A percentile compares a stretch with the other conserved stretches of the same genome.
Evolutionary conservation across 148 eudicot species (phyloP).

Genomic region (Cornus suecica): DNA sequence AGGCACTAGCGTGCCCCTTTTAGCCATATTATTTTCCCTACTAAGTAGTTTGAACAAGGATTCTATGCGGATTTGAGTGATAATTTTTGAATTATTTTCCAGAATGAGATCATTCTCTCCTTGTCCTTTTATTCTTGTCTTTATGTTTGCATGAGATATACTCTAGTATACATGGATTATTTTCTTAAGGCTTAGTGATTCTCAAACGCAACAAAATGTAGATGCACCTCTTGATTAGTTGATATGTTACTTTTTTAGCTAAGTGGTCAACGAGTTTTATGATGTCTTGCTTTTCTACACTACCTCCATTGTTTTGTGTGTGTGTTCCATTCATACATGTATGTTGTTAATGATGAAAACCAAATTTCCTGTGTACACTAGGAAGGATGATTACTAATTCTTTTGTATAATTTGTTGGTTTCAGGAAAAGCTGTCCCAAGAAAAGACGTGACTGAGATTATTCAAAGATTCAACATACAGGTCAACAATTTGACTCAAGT

Average conservation of each 20-base stretch:
- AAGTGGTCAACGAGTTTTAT: not conserved
- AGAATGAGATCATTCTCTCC: too few species aligned
- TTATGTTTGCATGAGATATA: too few species aligned
- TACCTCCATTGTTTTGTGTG: not conserved
- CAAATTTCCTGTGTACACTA: not conserved
- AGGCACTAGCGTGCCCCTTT: not conserved
- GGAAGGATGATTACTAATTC: not conserved
- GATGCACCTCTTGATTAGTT: not conserved
- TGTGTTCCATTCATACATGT: not conserved
- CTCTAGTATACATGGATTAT: not conserved
- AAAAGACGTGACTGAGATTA: constrained; percentile 58
- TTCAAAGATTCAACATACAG: constrained; percentile 86
- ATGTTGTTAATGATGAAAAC: not conserved
- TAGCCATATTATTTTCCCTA: not conserved
- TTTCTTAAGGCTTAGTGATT: not conserved
- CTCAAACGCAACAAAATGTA: not conserved
- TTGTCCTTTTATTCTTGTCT: not conserved
- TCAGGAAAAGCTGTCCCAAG: constrained; percentile 64
- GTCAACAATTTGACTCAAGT: constrained; percentile 97
- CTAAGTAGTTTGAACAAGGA: not conserved
- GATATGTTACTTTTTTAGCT: not conserved
- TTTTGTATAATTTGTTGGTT: constrained; percentile 22
- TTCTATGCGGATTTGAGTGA: not conserved
- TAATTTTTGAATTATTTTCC: too few species aligned
- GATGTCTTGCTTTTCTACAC: not conserved